Evolutionary conservation across 2,329 filamentous ascomycete genomes (phyloP), one percentile per base, ranked within the genome.

Genomic region (Stagonosporopsis tanaceti): DNA sequence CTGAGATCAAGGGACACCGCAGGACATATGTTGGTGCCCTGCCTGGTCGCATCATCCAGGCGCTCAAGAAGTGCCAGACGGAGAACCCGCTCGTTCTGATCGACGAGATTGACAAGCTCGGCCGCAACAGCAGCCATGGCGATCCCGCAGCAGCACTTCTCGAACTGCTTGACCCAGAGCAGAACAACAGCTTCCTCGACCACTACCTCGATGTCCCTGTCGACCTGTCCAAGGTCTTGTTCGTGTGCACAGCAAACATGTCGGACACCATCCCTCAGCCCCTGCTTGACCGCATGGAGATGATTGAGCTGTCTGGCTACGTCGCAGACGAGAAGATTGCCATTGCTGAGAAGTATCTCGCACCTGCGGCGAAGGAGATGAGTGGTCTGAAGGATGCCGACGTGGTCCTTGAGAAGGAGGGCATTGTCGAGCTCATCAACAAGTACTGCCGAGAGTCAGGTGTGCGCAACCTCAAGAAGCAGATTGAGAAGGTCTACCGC

Each of bases 161-260:
- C 3, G 95, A 99, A 75, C 80, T 99, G 47, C 87, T 99, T 17
- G 95, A 99, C 66, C 95, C 95, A 0, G 95, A 99, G 77, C 95
- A 99, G 76, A 99, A 99, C 80, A 93, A 84, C 73, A 97, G 93
- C 24, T 99, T 99, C 85, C 78, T 99, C 62, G 95, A 99, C 69
- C 95, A 99, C 77, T 99, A 99, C 80, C 92, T 99, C 86, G 95
- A 99, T 76, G 93, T 99, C 0, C 95, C 95, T 0, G 94, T 99
- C 6, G 95, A 99, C 74, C 83, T 99, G 47, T 97, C 93, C 47
- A 98, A 98, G 80, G 95, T 99, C 2, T 84, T 99, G 22, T 99
- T 99, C 74, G 95, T 99, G 39, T 99, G 95, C 83, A 99, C 95
- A 14, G 95, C 95, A 58, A 99, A 99, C 77, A 96, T 98, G 89